Evolutionary conservation across 164 flowering plant genomes (phyloP), one percentile per base, ranked within the genome.

Genomic region (Sextonia rubra): DNA sequence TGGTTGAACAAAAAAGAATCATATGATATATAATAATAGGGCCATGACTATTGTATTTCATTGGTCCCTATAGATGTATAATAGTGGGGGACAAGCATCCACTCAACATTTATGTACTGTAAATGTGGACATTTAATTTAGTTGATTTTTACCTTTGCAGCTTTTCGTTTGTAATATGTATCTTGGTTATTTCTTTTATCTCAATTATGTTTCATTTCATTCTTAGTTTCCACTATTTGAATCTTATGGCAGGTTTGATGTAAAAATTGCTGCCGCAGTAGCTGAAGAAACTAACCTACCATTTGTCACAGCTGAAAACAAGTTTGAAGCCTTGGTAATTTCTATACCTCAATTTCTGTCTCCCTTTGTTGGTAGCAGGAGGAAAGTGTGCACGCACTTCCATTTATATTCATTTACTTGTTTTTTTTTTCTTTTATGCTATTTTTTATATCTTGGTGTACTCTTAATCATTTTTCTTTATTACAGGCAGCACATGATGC

Each of bases 401-500:
- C 20, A 18, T 17, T 52, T 52, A 52, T 52, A 22, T 56, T 29
- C 6, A 49, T 65, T 69, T 27, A 20, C 65, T 67, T 60, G 44
- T 27, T 27, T 24, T 26, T 60, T 24, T 60, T 4, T 55, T 37
- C n/a, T 37, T 37, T 37, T 32, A n/a, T 29, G n/a, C 30, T 58
- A 64, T 3, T 48, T 47, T 64, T 47, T 29, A 47, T 56, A 48
- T 68, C 47, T 47, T 30, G 27, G 23, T 64, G 47, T 68, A 49
- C 8, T 23, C 55, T 47, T 61, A 37, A 22, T 66, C 37, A 23
- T 5, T 37, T 30, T 76, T 11, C 3, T 65, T 74, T 74, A 60
- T 64, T 25, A 72, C 76, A 95, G 99, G 97, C 98, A 78, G 98
- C 99, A 58, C 99, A 95, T 86, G 99, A 93, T 82, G 96, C 99